Base-by-base conservation (phyloP, 2,329 filamentous ascomycete species). In the Lasiodiplodia gonubiensis region DNA sequence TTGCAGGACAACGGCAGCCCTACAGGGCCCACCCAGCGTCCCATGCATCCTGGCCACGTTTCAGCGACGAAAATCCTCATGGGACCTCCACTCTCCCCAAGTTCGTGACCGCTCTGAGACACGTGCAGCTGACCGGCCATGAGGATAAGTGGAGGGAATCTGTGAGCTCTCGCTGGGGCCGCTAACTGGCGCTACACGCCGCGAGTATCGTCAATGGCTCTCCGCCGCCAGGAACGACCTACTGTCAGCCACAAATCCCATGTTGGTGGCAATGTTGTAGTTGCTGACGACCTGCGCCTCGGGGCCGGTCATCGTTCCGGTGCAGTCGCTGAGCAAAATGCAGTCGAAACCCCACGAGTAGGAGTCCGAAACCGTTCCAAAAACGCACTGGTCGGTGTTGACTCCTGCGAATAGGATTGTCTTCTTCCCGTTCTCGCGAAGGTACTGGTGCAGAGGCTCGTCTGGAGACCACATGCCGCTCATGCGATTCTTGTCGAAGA, bases 401-500 rank as follows among this genome's bases (percentile, higher is more conserved):
- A 81, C 78, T 25, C 79, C 79, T 21, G 80, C 76, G 67, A 81
- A 81, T 5, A 81, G 70, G 23, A 81, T 69, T 0, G 79, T 81
- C 70, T 80, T 80, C 72, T 80, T 81, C 48, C 75, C 74, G n/a
- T 75, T 76, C 66, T 77, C 74, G 14, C 76, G 72, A 7, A 81
- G 72, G 69, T 80, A 81, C 67, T 77, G 73, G 70, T 82, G 79
- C 42, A 82, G 74, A 11, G 77, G 78, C 67, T 80, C 75, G 18
- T 78, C 70, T 6, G 76, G 78, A 53, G 75, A 78, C 79, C 80
- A 81, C 33, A 82, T 70, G 27, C 79, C 79, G 37, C 77, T 79
- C 78, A 80, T 80, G 57, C 79, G 75, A 35, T 79, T 77, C 68
- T 81, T 81, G 71, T 81, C 78, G 70, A 82, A 81, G 71, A 79